Base-by-base conservation (phyloP, 116 monocot species). In the Posidonia oceanica region DNA sequence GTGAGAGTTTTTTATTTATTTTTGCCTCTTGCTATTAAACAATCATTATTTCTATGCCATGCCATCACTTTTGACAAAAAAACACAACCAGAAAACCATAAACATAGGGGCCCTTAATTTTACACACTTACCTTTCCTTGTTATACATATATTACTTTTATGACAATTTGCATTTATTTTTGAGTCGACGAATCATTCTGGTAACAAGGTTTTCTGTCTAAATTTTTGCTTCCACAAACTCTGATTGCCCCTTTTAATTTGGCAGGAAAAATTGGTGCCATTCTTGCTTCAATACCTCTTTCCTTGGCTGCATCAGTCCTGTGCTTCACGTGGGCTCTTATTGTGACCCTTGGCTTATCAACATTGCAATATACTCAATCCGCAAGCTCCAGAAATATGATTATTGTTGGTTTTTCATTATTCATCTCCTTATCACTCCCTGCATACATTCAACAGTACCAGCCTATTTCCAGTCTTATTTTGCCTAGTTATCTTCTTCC, bases 371-470 rank as follows among this genome's bases (percentile, higher is more conserved):
- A 93, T 61, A 93, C 93, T 39, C 90, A 90, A 80, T 75, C 90
- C 59, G 93, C 86, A 73, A 93, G 88, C 77, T 84, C 93, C 37
- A 87, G 99, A 54, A 99, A 93, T 65, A 81, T 85, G 36, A 83
- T 99, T 36, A 99, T 93, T 14, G 90, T 99, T 66, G 93, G 93
- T 7, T 93, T 99, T 86, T 86, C 99, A 17, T 80, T 99, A 56
- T 99, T 99, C 79, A 81, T 99, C 39, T 88, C 90, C n/a, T 71
- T 99, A 13, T 93, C 99, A 8, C 67, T 93, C 21, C 99, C 99
- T 12, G 79, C 99, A 36, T 99, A 90, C 71, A 75, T 99, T 80
- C 99, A 99, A 62, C 93, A 93, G 60, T 99, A 93, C 74, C 84
- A 87, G 59, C 81, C 84, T 39, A 79, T 67, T 71, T 83, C 99